Percentiles rank a stretch among this genome's conserved stretches.
phyloP scores from a whole-genome alignment of 2,329 filamentous ascomycete genomes.

The Madurella fahalii region DNA sequence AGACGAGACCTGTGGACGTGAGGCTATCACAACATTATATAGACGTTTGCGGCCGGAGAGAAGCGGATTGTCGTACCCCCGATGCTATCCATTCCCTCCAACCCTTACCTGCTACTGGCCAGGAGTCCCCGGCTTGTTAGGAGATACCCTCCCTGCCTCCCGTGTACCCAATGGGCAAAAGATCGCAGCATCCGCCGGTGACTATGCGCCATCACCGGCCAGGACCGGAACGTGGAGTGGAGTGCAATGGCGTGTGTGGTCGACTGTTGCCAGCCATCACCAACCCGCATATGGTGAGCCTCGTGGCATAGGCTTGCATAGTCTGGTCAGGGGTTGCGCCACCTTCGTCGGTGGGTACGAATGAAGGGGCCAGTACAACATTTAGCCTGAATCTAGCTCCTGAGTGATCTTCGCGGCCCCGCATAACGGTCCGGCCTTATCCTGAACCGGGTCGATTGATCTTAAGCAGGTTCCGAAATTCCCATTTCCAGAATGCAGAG shows the following conservation, averaged over 20 bases:
- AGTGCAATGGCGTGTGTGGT: not conserved
- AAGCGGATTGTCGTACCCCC: too few species aligned
- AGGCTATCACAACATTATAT: conserved; percentile 5
- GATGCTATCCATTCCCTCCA: not conserved
- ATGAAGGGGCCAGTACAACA: not conserved
- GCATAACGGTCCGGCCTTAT: not conserved
- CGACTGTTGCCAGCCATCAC: not conserved
- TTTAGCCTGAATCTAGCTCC: conserved; percentile 9
- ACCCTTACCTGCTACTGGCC: not conserved
- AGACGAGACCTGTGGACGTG: not conserved
- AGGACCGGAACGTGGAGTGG: not conserved
- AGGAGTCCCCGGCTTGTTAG: not conserved
- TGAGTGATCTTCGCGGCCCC: conserved; percentile 2
- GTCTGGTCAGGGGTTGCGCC: conserved; percentile 3
- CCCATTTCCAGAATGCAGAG: conserved; percentile 7
- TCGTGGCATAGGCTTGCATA: not conserved
- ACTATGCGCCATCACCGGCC: not conserved
- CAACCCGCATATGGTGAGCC: not conserved
- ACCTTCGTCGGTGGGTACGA: not conserved
- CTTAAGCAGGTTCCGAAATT: conserved; percentile 11
- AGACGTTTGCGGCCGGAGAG: not conserved
- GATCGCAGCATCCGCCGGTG: not conserved
- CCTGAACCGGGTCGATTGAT: conserved; percentile 4
- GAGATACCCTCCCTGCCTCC: not conserved
- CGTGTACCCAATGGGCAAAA: not conserved